A percentile compares a stretch with the other conserved stretches of the same genome.
phyloP scores from a whole-genome alignment of 768 basidiomycete genomes.

The Xerocomellus amylosporus region DNA sequence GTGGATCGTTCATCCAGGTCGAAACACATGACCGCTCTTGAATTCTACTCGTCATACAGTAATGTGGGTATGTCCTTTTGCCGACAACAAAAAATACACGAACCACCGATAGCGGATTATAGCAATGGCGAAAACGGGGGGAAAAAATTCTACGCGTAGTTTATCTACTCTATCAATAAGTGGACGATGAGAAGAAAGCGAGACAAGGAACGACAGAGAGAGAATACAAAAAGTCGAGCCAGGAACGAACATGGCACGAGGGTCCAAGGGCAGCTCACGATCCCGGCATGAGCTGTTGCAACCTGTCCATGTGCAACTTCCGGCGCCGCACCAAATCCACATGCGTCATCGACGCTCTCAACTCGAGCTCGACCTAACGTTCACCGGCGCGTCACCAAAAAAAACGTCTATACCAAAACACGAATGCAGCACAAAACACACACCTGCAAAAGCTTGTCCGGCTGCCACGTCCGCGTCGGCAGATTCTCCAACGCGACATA shows the following conservation, averaged over 20 bases:
- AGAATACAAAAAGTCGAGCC: no score
- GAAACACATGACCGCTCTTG: no score
- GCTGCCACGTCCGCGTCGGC: constrained; percentile 91
- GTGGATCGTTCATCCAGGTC: no score
- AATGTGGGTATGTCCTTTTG: constrained; percentile 2
- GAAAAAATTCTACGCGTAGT: neutral
- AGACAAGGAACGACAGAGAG: neutral
- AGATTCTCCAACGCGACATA: constrained; percentile 88
- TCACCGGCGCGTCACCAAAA: neutral
- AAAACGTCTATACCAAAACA: neutral
- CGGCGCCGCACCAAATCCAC: constrained; percentile 55
- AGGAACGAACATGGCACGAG: neutral
- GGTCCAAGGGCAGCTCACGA: neutral
- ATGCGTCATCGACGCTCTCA: constrained; percentile 51
- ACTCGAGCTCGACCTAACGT: constrained; percentile 53
- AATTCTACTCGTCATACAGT: neutral
- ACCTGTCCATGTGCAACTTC: constrained; percentile 46
- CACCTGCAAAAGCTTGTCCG: constrained; percentile 88
- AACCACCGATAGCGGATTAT: neutral
- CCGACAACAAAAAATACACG: neutral
- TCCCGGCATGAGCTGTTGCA: constrained; percentile 41
- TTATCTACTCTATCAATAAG: constrained; percentile 14
- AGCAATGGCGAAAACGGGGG: neutral
- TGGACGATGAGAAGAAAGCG: neutral
- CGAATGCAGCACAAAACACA: neutral